Percentiles rank a stretch among this genome's conserved stretches.
Conservation (phyloP, 73 alveolate species). For the Symbiodinium natans region DNA sequence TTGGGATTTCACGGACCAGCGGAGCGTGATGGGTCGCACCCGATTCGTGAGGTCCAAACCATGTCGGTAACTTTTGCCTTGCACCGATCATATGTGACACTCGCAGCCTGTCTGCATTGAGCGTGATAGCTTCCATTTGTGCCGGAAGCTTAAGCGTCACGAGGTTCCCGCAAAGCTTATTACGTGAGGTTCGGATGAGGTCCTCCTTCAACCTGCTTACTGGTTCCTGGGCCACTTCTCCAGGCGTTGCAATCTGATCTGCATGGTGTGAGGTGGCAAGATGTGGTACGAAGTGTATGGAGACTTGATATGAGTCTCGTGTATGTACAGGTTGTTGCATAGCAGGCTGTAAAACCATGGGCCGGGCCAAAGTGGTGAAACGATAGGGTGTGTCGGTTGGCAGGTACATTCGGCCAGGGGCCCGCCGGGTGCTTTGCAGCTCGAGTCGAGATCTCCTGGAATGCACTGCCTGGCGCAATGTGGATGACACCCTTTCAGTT, state of each 20-base stretch:
- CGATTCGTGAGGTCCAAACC: background rate
- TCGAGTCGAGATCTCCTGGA: slow-evolving; percentile 10
- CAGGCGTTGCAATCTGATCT: background rate
- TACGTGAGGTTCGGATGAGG: background rate
- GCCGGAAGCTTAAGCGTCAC: too few relatives aligned
- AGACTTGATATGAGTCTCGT: too few relatives aligned
- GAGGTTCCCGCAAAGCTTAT: too few relatives aligned
- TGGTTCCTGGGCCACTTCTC: slow-evolving; percentile 15
- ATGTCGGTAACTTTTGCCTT: background rate
- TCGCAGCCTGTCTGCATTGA: background rate
- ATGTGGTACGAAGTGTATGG: too few relatives aligned
- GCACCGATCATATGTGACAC: background rate
- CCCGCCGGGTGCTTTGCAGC: slow-evolving; percentile 3
- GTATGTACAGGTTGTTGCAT: too few relatives aligned
- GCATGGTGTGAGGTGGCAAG: too few relatives aligned
- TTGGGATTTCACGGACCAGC: background rate
- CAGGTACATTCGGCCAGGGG: slow-evolving; percentile 18
- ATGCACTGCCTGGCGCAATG: background rate
- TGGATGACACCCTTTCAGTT: background rate
- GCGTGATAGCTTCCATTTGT: too few relatives aligned
- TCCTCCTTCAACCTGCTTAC: background rate
- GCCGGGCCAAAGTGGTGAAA: too few relatives aligned
- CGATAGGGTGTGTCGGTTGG: too few relatives aligned
- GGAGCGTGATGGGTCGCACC: background rate
- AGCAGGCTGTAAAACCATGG: too few relatives aligned